Percentiles rank a stretch among this genome's conserved stretches.
Conservation (phyloP, 1,284 basidiomycete genomes). For the Ustilago vetiveriae region DNA sequence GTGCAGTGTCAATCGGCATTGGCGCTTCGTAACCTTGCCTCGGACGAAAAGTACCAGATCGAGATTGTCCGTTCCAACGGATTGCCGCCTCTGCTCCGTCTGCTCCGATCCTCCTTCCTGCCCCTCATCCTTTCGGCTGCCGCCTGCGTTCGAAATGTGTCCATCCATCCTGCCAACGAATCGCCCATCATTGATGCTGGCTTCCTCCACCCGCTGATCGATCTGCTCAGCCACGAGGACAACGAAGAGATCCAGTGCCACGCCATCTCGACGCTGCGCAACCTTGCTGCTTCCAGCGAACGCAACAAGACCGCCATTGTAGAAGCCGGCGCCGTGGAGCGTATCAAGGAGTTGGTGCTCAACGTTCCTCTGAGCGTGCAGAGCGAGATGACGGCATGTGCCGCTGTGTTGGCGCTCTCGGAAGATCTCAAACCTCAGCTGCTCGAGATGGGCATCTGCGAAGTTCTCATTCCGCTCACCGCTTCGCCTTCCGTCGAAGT, state of each 20-base stretch:
- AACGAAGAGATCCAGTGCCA: constrained; percentile 99
- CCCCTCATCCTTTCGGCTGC: constrained; percentile 99
- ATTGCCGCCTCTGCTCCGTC: constrained; percentile 87
- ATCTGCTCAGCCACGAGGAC: constrained; percentile 93
- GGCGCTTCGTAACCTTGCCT: constrained; percentile 93
- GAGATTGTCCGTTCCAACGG: constrained; percentile 98
- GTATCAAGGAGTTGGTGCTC: constrained; percentile 95
- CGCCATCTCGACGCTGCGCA: constrained; percentile 97
- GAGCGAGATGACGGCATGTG: constrained; percentile 99
- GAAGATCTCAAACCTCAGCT: constrained; percentile 70
- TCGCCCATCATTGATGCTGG: constrained; percentile 99
- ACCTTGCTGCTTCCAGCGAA: constrained; percentile 95
- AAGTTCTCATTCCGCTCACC: constrained; percentile 95
- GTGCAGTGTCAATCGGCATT: constrained; percentile 99
- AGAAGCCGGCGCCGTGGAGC: constrained; percentile 96
- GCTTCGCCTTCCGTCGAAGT: constrained; percentile 96
- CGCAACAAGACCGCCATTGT: constrained; percentile 99
- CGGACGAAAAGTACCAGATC: constrained; percentile 98
- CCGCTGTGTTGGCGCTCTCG: constrained; percentile 72
- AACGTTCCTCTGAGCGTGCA: constrained; percentile 96
- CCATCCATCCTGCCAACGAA: constrained; percentile 97
- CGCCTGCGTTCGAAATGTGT: constrained; percentile 98
- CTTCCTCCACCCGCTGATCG: constrained; percentile 94
- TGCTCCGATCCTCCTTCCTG: constrained; percentile 95
- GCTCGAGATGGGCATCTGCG: constrained; percentile 97